phyloP scores from a whole-genome alignment of 1,284 basidiomycete genomes.

The Mycena sp. region DNA sequence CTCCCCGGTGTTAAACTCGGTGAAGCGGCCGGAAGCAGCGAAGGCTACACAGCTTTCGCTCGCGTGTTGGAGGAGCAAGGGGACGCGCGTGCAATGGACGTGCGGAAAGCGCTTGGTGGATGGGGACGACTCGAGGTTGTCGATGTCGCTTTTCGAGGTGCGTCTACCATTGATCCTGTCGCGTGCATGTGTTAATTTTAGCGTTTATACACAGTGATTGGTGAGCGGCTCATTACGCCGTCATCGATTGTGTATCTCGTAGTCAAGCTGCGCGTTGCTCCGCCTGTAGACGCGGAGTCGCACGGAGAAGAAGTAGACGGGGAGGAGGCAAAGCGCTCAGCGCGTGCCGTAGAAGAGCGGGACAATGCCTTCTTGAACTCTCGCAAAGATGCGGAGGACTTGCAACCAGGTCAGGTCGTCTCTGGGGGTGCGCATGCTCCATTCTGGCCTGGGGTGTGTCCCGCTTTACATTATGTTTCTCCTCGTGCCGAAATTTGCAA shows the following conservation, averaged over 20 bases:
- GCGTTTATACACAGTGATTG: conserved; percentile 76
- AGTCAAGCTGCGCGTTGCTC: conserved; percentile 81
- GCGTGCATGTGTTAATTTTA: conserved; percentile 11
- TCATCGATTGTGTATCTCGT: conserved; percentile 91
- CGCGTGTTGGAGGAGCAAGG: conserved; percentile 61
- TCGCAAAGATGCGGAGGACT: conserved; percentile 71
- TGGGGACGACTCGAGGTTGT: conserved; percentile 89
- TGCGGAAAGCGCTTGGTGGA: conserved; percentile 73
- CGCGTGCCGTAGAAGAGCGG: conserved; percentile 63
- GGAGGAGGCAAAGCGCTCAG: conserved; percentile 60
- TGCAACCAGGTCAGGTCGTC: conserved; percentile 49
- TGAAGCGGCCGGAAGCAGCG: conserved; percentile 49
- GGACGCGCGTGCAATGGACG: conserved; percentile 64
- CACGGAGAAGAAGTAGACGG: conserved; percentile 49
- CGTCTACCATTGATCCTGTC: conserved; percentile 28
- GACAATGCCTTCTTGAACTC: conserved; percentile 76
- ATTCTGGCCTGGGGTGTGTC: conserved; percentile 85
- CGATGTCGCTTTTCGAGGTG: conserved; percentile 90
- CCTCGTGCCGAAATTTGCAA: background rate
- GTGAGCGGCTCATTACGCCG: conserved; percentile 89
- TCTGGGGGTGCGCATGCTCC: conserved; percentile 89
- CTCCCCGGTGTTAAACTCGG: conserved; percentile 76
- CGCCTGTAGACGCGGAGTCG: conserved; percentile 46
- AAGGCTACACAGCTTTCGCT: conserved; percentile 58
- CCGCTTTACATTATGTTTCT: conserved; percentile 6